These are phyloP conservation scores for Gloeostereum incarnatum DNA, from an alignment of 768 basidiomycete species.

Conservation along the genomic window DNA sequence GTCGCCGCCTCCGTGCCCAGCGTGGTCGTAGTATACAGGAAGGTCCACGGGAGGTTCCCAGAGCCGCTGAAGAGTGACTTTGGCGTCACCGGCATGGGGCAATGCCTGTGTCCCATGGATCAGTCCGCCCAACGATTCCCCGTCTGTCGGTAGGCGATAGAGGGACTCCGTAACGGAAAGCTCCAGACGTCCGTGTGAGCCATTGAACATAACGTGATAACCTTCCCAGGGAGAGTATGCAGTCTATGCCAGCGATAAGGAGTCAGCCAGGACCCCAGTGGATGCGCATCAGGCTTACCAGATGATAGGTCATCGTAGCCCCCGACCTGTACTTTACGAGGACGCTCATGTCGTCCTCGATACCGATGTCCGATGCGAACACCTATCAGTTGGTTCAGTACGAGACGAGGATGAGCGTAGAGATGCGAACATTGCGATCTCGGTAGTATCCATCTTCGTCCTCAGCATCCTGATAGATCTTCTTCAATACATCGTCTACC, in stretches of 20 bases:
- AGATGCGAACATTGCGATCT: constrained; percentile 32
- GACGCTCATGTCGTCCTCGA: constrained; percentile 45
- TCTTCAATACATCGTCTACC: constrained; percentile 29
- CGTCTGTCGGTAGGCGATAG: constrained; percentile 20
- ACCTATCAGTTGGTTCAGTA: constrained; percentile 13
- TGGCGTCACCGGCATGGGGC: constrained; percentile 31
- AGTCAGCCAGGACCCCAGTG: neutral
- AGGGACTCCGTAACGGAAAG: constrained; percentile 39
- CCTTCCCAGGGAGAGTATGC: constrained; percentile 38
- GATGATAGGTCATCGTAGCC: constrained; percentile 42
- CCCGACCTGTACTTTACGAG: constrained; percentile 37
- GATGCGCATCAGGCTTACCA: constrained; percentile 26
- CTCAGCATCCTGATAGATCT: constrained; percentile 36
- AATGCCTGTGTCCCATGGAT: constrained; percentile 26
- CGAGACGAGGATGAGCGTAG: neutral
- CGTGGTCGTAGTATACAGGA: constrained; percentile 29
- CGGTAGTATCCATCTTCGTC: constrained; percentile 38
- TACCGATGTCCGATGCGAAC: constrained; percentile 30
- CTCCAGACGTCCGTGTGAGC: constrained; percentile 40
- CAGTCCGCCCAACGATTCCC: constrained; percentile 19
- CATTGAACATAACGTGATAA: constrained; percentile 44
- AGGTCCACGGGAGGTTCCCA: constrained; percentile 33
- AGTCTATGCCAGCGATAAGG: constrained; percentile 15
- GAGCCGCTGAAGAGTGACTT: constrained; percentile 31
- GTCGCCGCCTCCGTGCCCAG: constrained; percentile 40